Evolutionary conservation across 2,329 filamentous ascomycete species (phyloP), one percentile per base, ranked within the genome.

Genomic region (Zasmidium cellare): DNA sequence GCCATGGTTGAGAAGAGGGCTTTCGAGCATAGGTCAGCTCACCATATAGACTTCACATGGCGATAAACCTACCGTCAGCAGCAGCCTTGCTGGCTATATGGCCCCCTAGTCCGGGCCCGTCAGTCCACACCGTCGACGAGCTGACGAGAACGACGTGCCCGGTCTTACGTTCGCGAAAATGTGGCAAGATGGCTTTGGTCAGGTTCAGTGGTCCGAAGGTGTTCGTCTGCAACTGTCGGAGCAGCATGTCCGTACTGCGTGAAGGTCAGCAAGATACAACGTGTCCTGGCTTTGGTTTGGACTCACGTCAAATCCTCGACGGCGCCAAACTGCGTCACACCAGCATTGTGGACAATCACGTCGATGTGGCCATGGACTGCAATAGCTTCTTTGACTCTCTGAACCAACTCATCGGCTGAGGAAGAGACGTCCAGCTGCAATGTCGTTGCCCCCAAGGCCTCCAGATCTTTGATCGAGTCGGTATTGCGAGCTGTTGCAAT

Each of bases 401-500:
- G 69, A 1, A 63, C 53, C n/a, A 72, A 73, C 52, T 79, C 74
- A 2, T 71, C 65, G 1, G 67, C 62, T 3, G 71, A 66, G 53
- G 75, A 70, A 47, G 74, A 71, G 22, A 80, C 70, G 62, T 80
- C 71, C 60, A 79, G 47, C 25, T 60, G 54, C 20, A 59, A 44
- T 12, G 53, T 54, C 53, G 53, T 54, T 20, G 64, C 62, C 20
- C 62, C 58, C 12, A 54, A 38, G 22, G 16, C 24, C 20, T 60
- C 52, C 14, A 66, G 56, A 11, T 61, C 46, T 14, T 44, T 44
- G n/a, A 65, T 50, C 23, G 56, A 54, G 23, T 49, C 50, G 16
- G 46, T 46, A 51, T 80, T 75, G 47, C 74, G 71, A 58, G 80
- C 78, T 41, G 80, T 66, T 11, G 79, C 71, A 58, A 77, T 76